Conservation (phyloP, 352 stramenopile species). For the Pythium sp. region DNA sequence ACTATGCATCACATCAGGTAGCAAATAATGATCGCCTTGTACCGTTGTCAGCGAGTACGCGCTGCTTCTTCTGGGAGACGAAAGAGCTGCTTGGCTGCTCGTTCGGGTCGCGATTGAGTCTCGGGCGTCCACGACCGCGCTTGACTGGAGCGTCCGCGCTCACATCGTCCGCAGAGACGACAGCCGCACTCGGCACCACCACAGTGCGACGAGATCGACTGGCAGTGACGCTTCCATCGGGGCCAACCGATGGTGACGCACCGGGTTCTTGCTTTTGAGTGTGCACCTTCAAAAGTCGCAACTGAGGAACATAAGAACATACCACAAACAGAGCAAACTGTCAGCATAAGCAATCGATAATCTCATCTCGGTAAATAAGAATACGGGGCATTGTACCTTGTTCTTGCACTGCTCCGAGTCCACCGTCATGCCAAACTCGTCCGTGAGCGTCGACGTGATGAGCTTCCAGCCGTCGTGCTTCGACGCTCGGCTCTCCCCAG, state of each 20-base stretch:
- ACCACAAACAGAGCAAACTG: no score
- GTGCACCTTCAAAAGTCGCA: not conserved
- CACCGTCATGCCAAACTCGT: slow-evolving; percentile 4
- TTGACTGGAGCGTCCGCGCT: not conserved
- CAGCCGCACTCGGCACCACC: not conserved
- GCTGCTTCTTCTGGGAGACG: not conserved
- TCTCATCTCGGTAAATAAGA: no score
- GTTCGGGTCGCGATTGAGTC: not conserved
- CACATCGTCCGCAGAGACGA: not conserved
- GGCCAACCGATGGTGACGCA: no score
- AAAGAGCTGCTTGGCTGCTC: not conserved
- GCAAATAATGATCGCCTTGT: not conserved
- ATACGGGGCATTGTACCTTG: slow-evolving; percentile 1
- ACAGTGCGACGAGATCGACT: not conserved
- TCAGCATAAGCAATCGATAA: no score
- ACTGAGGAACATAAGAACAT: not conserved
- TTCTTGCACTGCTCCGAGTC: slow-evolving; percentile 15
- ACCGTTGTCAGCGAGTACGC: not conserved
- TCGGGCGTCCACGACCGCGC: not conserved
- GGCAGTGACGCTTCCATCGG: not conserved
- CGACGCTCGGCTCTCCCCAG: not conserved
- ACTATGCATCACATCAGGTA: not conserved
- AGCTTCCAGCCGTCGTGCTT: slow-evolving; percentile 7
- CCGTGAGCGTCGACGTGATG: slow-evolving; percentile 7
- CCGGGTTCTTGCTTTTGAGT: not conserved